phyloP scores from a whole-genome alignment of 139 green algal species.

The Chlorella sp. region DNA sequence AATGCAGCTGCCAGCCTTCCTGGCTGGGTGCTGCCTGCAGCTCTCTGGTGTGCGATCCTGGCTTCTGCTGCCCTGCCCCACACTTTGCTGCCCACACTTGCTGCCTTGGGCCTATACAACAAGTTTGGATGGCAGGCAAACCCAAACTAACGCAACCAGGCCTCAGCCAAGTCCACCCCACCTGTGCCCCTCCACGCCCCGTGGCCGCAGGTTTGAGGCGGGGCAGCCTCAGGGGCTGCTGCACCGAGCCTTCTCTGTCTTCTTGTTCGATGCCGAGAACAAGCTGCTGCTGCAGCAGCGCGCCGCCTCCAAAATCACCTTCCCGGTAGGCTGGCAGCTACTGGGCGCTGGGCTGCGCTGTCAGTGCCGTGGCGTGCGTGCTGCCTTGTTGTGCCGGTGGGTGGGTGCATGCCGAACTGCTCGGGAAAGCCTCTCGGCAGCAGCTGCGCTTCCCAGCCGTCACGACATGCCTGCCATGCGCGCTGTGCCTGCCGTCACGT shows the following conservation, averaged over 20 bases:
- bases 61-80: neutral
- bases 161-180: neutral
- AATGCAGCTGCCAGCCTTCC: too few relatives aligned
- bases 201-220: slow-evolving; percentile 38
- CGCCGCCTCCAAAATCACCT: slow-evolving; percentile 92
- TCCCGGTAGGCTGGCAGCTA: slow-evolving; percentile 62
- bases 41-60: neutral
- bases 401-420: too few relatives aligned
- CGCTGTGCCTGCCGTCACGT: too few relatives aligned
- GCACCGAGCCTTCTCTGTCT: slow-evolving; percentile 96
- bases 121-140: neutral
- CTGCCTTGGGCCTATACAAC: too few relatives aligned
- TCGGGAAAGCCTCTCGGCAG: too few relatives aligned
- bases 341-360: too few relatives aligned
- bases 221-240: slow-evolving; percentile 71
- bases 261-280: slow-evolving; percentile 91
- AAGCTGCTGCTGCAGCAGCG: slow-evolving; percentile 93
- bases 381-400: too few relatives aligned
- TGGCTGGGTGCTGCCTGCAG: neutral
- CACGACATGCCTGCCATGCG: too few relatives aligned
- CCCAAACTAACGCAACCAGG: neutral
- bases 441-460: too few relatives aligned
- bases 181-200: neutral
- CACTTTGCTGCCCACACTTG: too few relatives aligned
- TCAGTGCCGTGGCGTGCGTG: too few relatives aligned